A percentile compares a stretch with the other conserved stretches of the same genome.
Conservation (phyloP, 2,329 filamentous ascomycete genomes). For the Anthostomella pinea region DNA sequence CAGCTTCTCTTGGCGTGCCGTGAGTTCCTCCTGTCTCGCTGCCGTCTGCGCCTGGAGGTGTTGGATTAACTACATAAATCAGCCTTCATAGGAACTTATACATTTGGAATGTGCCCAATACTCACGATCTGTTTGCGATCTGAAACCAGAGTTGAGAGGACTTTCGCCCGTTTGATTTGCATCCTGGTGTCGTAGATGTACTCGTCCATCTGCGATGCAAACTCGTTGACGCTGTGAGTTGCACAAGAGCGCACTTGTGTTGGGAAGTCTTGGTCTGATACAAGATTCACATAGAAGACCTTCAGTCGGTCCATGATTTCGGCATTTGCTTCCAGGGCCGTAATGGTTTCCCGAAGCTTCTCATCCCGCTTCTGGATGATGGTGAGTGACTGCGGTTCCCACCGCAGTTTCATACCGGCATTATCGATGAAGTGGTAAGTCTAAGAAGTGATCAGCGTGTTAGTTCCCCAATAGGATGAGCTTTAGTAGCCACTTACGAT, state of each 20-base stretch:
- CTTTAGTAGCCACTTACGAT: slow-evolving; percentile 17
- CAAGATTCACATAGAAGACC: slow-evolving; percentile 19
- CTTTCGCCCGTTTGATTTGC: slow-evolving; percentile 31
- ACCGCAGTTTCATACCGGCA: too few relatives aligned
- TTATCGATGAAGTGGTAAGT: too few relatives aligned
- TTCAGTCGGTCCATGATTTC: slow-evolving; percentile 26
- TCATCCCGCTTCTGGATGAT: slow-evolving; percentile 32
- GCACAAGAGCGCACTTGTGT: slow-evolving; percentile 1
- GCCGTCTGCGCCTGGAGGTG: slow-evolving; percentile 20
- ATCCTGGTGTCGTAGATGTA: slow-evolving; percentile 32
- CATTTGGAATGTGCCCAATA: background rate
- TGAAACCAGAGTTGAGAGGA: slow-evolving; percentile 27
- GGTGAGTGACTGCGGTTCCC: slow-evolving; percentile 25
- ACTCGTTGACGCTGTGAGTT: slow-evolving; percentile 16
- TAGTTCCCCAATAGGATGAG: background rate
- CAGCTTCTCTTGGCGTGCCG: slow-evolving; percentile 5
- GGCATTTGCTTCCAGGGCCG: slow-evolving; percentile 31
- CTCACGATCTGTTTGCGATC: slow-evolving; percentile 31
- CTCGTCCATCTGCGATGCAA: slow-evolving; percentile 24
- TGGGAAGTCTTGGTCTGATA: slow-evolving; percentile 15
- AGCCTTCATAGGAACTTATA: background rate
- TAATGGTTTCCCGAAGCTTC: slow-evolving; percentile 29
- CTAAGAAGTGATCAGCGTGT: slow-evolving; percentile 5
- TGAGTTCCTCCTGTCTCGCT: slow-evolving; percentile 23
- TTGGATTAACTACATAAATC: background rate